Evolutionary conservation across 2,329 filamentous ascomycete species (phyloP).

Genomic region (Cadophora sp.): DNA sequence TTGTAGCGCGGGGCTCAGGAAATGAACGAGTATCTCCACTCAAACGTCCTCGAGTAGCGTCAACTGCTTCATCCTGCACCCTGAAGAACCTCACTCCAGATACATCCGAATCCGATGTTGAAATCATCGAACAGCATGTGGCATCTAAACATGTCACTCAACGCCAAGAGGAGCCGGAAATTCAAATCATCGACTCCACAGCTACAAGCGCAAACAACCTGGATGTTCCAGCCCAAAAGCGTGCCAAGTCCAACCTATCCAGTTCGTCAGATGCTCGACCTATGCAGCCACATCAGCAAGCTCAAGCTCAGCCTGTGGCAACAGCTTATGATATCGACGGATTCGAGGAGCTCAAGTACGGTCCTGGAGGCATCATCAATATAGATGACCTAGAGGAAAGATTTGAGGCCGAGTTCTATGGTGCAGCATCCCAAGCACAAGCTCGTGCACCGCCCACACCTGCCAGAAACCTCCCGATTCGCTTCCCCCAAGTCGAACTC

Average conservation of each 20-base stretch:
- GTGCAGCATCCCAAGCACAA: background rate
- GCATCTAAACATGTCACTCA: background rate
- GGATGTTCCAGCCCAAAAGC: background rate
- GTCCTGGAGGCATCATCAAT: conserved; percentile 5
- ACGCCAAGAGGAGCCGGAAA: background rate
- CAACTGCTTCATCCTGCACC: conserved; percentile 11
- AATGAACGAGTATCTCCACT: background rate
- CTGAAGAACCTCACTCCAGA: background rate
- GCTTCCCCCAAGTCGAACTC: background rate
- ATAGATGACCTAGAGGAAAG: conserved; percentile 14
- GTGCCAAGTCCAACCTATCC: background rate
- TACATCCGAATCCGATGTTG: background rate
- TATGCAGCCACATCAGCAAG: background rate
- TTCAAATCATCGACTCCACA: background rate
- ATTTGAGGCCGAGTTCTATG: conserved; percentile 17
- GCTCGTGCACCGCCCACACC: background rate
- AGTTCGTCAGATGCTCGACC: background rate
- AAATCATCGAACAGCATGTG: background rate
- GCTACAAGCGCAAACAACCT: background rate
- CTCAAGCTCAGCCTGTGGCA: background rate
- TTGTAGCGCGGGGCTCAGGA: background rate
- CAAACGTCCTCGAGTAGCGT: conserved; percentile 9
- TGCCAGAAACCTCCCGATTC: conserved; percentile 5
- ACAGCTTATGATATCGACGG: background rate
- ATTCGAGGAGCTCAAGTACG: conserved; percentile 11